Evolutionary conservation across 208 protist species (phyloP).

Genomic region (Crithidia fasciculata): DNA sequence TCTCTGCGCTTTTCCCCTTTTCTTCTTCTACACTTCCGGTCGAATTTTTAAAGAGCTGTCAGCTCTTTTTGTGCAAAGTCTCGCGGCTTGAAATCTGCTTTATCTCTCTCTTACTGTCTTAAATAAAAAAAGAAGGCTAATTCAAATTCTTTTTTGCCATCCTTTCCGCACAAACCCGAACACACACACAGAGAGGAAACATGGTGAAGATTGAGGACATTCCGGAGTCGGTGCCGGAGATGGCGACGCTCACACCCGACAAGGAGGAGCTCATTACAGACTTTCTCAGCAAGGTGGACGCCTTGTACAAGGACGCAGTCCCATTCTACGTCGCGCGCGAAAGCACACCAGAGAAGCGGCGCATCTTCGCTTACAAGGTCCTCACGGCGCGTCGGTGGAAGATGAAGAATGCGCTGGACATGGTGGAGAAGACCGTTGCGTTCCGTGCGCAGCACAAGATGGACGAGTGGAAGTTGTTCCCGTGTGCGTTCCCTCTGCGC

Average conservation of each 20-base stretch:
- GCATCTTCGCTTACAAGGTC: conserved; percentile 65
- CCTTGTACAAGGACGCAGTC: conserved; percentile 22
- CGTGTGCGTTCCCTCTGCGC: conserved; percentile 55
- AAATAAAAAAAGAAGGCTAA: neutral
- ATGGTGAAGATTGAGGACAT: conserved; percentile 57
- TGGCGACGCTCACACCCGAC: conserved; percentile 39
- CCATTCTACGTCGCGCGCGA: conserved; percentile 51
- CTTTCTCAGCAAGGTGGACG: conserved; percentile 39
- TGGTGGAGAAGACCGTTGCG: conserved; percentile 55
- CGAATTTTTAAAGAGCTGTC: neutral
- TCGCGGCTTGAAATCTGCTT: conserved; percentile 7
- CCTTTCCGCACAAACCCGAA: neutral
- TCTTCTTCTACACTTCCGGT: neutral
- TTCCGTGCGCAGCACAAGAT: conserved; percentile 55
- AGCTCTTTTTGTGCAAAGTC: neutral
- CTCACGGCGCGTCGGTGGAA: conserved; percentile 76
- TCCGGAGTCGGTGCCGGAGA: conserved; percentile 49
- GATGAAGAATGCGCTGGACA: conserved; percentile 44
- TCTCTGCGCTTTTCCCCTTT: too few species aligned
- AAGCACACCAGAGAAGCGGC: conserved; percentile 27
- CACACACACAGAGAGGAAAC: neutral
- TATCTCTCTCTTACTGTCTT: neutral
- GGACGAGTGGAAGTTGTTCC: conserved; percentile 61
- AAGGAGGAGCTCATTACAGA: conserved; percentile 42
- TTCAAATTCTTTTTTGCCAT: conserved; percentile 4